Percentiles rank a stretch among this genome's conserved stretches.
phyloP scores from a whole-genome alignment of 2,329 filamentous ascomycete genomes.

The Didymella pinodella region DNA sequence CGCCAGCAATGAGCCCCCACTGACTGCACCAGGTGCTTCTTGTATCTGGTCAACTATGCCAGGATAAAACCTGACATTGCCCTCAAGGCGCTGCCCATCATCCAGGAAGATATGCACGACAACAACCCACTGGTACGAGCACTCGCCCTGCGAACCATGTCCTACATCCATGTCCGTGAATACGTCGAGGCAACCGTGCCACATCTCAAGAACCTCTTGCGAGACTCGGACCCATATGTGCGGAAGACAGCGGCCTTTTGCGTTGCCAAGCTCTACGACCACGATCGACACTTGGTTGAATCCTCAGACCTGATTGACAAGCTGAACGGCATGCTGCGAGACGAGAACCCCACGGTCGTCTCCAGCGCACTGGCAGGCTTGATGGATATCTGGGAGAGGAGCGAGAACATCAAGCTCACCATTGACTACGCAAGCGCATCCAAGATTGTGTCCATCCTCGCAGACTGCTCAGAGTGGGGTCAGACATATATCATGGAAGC shows the following conservation, averaged over 20 bases:
- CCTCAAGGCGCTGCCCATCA: conserved; percentile 86
- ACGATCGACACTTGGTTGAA: conserved; percentile 90
- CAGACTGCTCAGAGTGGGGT: conserved; percentile 98
- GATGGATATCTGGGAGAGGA: conserved; percentile 98
- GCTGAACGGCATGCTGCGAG: conserved; percentile 86
- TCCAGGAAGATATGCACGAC: conserved; percentile 94
- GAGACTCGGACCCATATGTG: conserved; percentile 91
- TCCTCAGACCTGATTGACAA: conserved; percentile 89
- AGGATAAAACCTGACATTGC: conserved; percentile 93
- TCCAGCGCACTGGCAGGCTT: conserved; percentile 89
- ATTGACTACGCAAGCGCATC: conserved; percentile 98
- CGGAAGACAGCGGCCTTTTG: conserved; percentile 96
- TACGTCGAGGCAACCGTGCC: conserved; percentile 91
- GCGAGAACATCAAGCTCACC: conserved; percentile 95
- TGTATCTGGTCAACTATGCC: conserved; percentile 97
- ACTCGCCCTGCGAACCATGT: conserved; percentile 91
- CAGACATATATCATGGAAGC: conserved; percentile 98
- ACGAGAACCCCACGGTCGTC: conserved; percentile 97
- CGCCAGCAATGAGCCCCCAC: conserved; percentile 16
- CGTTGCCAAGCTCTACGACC: conserved; percentile 97
- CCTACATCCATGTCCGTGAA: conserved; percentile 95
- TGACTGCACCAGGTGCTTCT: conserved; percentile 78
- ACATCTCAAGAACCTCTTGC: conserved; percentile 81
- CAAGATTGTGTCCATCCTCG: conserved; percentile 95
- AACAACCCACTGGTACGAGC: conserved; percentile 90